phyloP scores from a whole-genome alignment of 208 protist species.

The Phytomonas francai region DNA sequence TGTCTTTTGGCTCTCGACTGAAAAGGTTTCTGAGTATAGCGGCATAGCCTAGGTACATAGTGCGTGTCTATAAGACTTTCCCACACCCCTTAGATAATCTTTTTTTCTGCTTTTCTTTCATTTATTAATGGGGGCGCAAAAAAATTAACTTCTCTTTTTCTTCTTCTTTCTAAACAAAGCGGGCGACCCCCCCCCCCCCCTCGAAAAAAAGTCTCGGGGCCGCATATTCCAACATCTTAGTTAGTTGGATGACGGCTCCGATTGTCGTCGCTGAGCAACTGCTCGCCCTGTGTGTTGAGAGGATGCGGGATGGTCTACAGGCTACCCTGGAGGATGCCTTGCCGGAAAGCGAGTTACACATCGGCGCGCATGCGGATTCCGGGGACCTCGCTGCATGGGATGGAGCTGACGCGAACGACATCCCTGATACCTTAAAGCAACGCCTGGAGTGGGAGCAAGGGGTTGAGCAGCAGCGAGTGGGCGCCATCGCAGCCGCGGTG shows the following conservation, averaged over 20 bases:
- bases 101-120: background rate
- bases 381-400: no score
- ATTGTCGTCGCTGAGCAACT: constrained; percentile 56
- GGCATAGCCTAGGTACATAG: background rate
- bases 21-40: background rate
- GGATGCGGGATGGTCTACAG: constrained; percentile 41
- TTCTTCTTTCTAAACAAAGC: background rate
- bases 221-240: background rate
- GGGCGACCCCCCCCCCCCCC: background rate
- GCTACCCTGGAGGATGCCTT: constrained; percentile 46
- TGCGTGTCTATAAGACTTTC: background rate
- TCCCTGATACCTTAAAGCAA: constrained; percentile 61
- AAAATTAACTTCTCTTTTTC: background rate
- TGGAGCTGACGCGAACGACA: constrained; percentile 1
- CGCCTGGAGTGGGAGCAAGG: constrained; percentile 57
- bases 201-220: background rate
- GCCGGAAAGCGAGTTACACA: constrained; percentile 42
- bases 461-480: constrained; percentile 44
- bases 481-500: constrained; percentile 17
- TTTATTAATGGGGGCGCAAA: background rate
- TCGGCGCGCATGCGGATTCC: background rate
- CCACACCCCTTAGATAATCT: background rate
- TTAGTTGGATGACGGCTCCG: constrained; percentile 42
- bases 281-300: constrained; percentile 44
- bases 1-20: background rate